Base-by-base conservation (phyloP, 345 rosid genomes). In the Isatis tinctoria region DNA sequence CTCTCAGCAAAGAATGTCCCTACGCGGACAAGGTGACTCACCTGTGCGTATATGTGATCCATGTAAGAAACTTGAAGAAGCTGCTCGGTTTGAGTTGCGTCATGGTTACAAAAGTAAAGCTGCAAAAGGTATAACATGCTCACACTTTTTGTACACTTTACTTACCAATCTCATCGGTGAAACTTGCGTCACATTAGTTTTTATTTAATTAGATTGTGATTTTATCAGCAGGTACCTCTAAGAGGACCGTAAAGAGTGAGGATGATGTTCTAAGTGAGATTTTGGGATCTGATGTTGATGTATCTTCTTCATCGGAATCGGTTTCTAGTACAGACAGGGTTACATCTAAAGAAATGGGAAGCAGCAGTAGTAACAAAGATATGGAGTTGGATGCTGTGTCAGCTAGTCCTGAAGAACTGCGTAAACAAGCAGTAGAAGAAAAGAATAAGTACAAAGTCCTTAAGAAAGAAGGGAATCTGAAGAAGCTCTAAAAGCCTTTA, bases 41-140 rank as follows among this genome's bases (percentile, higher is more conserved):
- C 88, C 98, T 24, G 98, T 95, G 44, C 92, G 98, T 37, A 86
- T 87, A 54, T 92, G 98, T 67, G 98, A 92, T 41, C 96, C 99
- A 1, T 95, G 98, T 84, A 92, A 90, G 79, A 85, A 76, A 48
- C 78, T 92, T 30, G 97, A 92, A 81, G 97, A 92, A 85, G 97
- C 97, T 1, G 96, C 94, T 0, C 88, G 97, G 11, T 90, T 90
- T 72, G 98, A 95, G 88, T 60, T 86, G 80, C 91, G 97, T 5
- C 85, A 86, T 53, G 90, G 96, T 37, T 60, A 87, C 81, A 87
- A 73, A 74, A 82, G 41, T 67, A 82, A 88, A 85, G 62, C 81
- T 40, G 79, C 78, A 0, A 87, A 76, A 88, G 97, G 99, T 90
- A 76, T 13, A 6, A 16, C 1, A 63, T 41, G 57, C 20, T 62